Evolutionary conservation across 352 stramenopile species (phyloP).

Genomic region (Globisporangium cylindrosporum): DNA sequence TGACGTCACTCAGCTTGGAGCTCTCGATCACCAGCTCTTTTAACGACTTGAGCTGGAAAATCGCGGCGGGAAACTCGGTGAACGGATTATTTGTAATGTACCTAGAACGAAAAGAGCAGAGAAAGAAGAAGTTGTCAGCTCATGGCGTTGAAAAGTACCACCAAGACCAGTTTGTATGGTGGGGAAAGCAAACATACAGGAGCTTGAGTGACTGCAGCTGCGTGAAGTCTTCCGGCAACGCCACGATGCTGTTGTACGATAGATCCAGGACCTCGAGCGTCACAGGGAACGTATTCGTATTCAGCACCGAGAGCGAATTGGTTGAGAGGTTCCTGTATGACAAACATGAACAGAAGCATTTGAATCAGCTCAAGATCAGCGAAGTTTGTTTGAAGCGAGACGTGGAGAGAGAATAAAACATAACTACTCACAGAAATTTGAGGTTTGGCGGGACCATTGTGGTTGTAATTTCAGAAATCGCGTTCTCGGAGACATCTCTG

Average conservation of each 20-base stretch:
- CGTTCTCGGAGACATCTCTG: slow-evolving; percentile 20
- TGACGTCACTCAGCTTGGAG: slow-evolving; percentile 20
- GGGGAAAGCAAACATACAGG: slow-evolving; percentile 8
- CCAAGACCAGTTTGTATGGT: not conserved
- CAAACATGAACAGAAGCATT: not conserved
- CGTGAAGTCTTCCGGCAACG: slow-evolving; percentile 13
- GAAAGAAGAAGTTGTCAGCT: not conserved
- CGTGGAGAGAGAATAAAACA: not conserved
- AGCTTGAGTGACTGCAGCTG: slow-evolving; percentile 16
- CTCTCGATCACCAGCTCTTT: slow-evolving; percentile 24
- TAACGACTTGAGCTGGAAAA: slow-evolving; percentile 23
- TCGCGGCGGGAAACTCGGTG: slow-evolving; percentile 11
- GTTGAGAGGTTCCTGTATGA: slow-evolving; percentile 17
- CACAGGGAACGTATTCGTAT: not conserved
- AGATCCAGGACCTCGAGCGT: slow-evolving; percentile 19
- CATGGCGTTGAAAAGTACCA: not conserved
- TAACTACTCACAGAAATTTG: slow-evolving; percentile 6
- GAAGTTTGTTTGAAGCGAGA: too few relatives aligned
- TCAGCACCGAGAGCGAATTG: slow-evolving; percentile 16
- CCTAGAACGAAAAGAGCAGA: not conserved
- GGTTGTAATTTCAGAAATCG: slow-evolving; percentile 9
- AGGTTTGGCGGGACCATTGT: slow-evolving; percentile 22
- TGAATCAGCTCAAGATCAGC: not conserved
- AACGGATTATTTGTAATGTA: slow-evolving; percentile 20
- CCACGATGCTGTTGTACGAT: slow-evolving; percentile 12